phyloP scores from a whole-genome alignment of 202 grass and related monocot species.

The Elaeis oleifera region DNA sequence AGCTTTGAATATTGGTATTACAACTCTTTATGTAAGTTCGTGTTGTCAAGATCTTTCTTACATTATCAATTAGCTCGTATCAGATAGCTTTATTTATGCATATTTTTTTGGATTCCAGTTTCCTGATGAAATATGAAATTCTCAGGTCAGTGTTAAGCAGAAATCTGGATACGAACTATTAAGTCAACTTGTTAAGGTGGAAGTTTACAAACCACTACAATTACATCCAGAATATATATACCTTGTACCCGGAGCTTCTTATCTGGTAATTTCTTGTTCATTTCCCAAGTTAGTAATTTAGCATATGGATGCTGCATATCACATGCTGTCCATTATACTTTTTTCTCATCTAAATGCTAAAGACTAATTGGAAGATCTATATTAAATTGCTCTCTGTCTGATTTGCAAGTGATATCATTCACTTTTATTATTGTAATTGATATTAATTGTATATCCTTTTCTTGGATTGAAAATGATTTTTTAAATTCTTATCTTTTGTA shows the following conservation, averaged over 20 bases:
- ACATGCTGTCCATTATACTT: background rate
- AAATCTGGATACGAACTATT: conserved; percentile 58
- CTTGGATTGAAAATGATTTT: background rate
- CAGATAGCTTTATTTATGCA: background rate
- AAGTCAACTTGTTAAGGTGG: conserved; percentile 84
- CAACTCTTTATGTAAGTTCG: conserved; percentile 92
- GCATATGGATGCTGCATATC: background rate
- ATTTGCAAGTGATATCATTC: background rate
- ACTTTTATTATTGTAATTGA: background rate
- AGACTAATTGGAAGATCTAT: background rate
- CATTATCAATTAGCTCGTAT: too few relatives aligned
- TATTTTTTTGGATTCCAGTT: conserved; percentile 25
- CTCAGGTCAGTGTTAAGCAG: conserved; percentile 78
- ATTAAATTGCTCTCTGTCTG: too few relatives aligned
- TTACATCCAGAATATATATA: conserved; percentile 85
- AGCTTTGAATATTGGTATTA: conserved; percentile 59
- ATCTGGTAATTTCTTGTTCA: conserved; percentile 58
- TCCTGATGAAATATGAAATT: conserved; percentile 25
- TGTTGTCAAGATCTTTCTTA: conserved; percentile 11
- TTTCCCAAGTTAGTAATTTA: conserved; percentile 15
- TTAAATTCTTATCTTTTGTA: background rate
- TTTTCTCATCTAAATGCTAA: background rate
- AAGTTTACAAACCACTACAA: conserved; percentile 78
- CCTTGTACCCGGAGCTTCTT: conserved; percentile 83
- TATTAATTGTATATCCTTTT: background rate